Evolutionary conservation across 2,329 filamentous ascomycete genomes (phyloP), one percentile per base, ranked within the genome.

Genomic region (Cercospora zeina): DNA sequence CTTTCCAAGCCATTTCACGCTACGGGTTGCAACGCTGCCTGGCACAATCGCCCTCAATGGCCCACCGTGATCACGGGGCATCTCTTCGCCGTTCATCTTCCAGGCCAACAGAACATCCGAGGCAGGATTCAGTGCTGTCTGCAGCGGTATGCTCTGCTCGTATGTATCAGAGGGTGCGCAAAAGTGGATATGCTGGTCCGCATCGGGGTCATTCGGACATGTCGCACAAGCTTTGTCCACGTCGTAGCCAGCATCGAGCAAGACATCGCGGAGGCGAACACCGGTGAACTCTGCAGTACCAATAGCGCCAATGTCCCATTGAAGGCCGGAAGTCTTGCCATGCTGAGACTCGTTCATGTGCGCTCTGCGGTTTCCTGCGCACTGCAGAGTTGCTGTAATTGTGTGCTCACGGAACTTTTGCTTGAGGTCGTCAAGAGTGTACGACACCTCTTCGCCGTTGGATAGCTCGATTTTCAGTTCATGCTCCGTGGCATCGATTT

Each of bases 71-170:
- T 89, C 88, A 10, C 78, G 80, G 0, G 87, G 87, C 0, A 90
- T 77, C 0, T 80, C 79, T 63, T 87, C 77, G 4, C 83, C 87
- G 65, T 90, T 90, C 87, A 90, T 90, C 69, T 89, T 85, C 86
- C 86, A 90, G 0, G 84, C 85, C 0, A 90, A 78, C 54, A 90
- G 77, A 0, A 90, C 87, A 30, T 13, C 85, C 80, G 62, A 82
- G 82, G 70, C 87, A 87, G 13, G 85, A 83, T 72, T 88, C 85
- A 53, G 84, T 75, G 11, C 83, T 83, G 8, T 80, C 77, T 65
- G 63, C 7, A 68, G 54, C 11, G 67, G 67, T 21, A 68, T 67
- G 3, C 65, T 67, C 33, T 68, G 67, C 61, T 68, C 67, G 37
- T 68, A 68, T 27, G 67, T 68, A 47, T 68, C 67, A 8, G 59